Conservation (phyloP, 179 eudicot genomes). For the Actinidia polygama region DNA sequence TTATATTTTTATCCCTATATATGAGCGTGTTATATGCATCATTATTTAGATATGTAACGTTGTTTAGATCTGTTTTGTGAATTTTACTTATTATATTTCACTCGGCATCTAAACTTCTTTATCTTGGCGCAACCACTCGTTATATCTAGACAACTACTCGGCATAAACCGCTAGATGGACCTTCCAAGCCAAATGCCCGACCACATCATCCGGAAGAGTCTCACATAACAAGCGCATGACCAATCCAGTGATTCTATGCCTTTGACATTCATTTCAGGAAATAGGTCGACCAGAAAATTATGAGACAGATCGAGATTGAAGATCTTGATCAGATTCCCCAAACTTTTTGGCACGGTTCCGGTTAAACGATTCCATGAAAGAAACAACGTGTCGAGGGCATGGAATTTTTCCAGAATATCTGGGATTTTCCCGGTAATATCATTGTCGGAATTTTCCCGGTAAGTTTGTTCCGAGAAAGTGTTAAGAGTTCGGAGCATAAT, state of each 20-base stretch:
- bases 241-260: constrained; percentile 57
- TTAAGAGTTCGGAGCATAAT: constrained; percentile 26
- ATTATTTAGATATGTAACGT: too few relatives aligned
- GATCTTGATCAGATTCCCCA: constrained; percentile 55
- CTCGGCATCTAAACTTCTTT: too few relatives aligned
- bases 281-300: constrained; percentile 47
- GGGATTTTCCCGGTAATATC: constrained; percentile 47
- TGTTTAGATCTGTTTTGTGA: too few relatives aligned
- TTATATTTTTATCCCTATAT: too few relatives aligned
- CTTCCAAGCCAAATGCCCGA: too few relatives aligned
- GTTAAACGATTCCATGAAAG: constrained; percentile 47
- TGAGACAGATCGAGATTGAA: constrained; percentile 54
- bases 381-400: constrained; percentile 45
- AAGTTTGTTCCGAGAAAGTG: constrained; percentile 41
- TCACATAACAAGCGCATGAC: constrained; percentile 49
- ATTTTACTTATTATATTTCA: too few relatives aligned
- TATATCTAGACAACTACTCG: too few relatives aligned
- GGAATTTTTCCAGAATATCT: constrained; percentile 44
- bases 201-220: too few relatives aligned
- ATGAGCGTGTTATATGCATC: too few relatives aligned
- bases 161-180: too few relatives aligned
- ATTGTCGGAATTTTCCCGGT: constrained; percentile 56
- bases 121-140: too few relatives aligned
- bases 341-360: constrained; percentile 49
- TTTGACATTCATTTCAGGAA: constrained; percentile 46